Evolutionary conservation across 495 filamentous ascomycete genomes (phyloP).

Genomic region (Tuber indicum): DNA sequence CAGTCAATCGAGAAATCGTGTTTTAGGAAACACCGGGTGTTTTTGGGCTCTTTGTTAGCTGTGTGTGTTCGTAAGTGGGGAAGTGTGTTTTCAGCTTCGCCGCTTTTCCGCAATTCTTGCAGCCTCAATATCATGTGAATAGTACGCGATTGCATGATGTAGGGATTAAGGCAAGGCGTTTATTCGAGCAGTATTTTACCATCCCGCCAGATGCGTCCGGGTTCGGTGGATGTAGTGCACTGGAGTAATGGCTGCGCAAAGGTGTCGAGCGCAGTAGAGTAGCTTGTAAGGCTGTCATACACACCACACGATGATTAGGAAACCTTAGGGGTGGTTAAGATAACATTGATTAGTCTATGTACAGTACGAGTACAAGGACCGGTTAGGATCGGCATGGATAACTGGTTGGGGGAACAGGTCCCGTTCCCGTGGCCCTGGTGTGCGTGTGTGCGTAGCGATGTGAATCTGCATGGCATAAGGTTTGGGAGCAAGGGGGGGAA

Average conservation of each 20-base stretch:
- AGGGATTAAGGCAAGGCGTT: neutral
- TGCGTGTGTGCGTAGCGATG: neutral
- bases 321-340: neutral
- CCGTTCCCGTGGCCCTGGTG: neutral
- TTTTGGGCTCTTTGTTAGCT: neutral
- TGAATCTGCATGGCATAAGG: neutral
- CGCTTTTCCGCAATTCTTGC: neutral
- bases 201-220: neutral
- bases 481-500: neutral
- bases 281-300: neutral
- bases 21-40: neutral
- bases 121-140: neutral
- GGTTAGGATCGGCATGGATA: neutral
- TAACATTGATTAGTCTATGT: neutral
- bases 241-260: neutral
- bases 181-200: neutral
- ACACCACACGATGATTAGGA: neutral
- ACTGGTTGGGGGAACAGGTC: neutral
- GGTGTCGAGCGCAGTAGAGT: neutral
- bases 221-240: neutral
- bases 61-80: neutral
- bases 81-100: neutral
- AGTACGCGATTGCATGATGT: neutral
- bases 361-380: neutral
- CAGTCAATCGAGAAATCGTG: neutral